These are phyloP conservation scores for Sugiyamaella neomexicana DNA, from an alignment of 1,139 yeast genomes.

Conservation along the genomic window DNA sequence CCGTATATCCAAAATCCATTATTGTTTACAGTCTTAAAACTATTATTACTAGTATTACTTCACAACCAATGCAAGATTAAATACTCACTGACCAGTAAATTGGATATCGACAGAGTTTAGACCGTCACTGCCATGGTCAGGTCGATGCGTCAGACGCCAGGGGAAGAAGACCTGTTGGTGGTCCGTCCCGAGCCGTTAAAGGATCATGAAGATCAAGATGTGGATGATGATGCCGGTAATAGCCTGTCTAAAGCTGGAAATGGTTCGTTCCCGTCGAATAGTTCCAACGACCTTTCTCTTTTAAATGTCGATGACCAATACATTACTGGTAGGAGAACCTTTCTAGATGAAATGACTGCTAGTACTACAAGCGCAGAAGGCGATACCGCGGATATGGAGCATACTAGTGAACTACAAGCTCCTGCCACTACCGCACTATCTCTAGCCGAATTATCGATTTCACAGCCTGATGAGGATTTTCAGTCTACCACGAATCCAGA, in stretches of 20 bases:
- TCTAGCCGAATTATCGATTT: constrained; percentile 15
- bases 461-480: constrained; percentile 15
- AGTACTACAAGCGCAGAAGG: not conserved
- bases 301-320: not conserved
- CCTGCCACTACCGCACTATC: constrained; percentile 33
- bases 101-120: not conserved
- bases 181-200: constrained; percentile 4
- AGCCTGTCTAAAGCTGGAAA: too few species aligned
- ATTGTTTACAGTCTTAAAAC: too few species aligned
- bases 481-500: constrained; percentile 17
- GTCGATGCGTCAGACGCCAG: not conserved
- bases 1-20: too few species aligned
- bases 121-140: not conserved
- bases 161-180: not conserved
- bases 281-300: not conserved
- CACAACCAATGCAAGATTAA: not conserved
- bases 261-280: not conserved
- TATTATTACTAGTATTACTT: too few species aligned
- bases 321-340: not conserved
- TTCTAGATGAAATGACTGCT: constrained; percentile 17
- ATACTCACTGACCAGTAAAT: too few species aligned
- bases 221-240: too few species aligned
- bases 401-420: constrained; percentile 21
- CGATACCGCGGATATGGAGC: not conserved
- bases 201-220: too few species aligned